A percentile compares a stretch with the other conserved stretches of the same genome.
Conservation (phyloP, 2,329 filamentous ascomycete species). For the Tolypocladium tropicale region DNA sequence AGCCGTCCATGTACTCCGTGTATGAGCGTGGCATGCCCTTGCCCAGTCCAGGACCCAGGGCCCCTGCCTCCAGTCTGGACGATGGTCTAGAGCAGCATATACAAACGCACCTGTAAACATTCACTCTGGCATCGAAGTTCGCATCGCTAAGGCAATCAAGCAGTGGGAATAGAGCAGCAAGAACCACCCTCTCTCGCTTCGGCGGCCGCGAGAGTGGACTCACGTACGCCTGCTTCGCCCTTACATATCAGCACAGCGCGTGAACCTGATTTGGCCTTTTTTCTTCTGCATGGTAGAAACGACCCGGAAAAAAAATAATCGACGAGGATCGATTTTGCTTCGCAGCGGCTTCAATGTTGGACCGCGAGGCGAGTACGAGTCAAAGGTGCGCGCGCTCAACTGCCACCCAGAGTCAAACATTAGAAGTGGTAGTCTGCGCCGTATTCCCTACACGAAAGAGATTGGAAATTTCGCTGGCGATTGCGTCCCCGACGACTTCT, state of each 20-base stretch:
- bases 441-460: neutral
- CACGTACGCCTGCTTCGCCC: constrained; percentile 8
- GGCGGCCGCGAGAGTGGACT: constrained; percentile 1
- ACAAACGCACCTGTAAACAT: too few relatives aligned
- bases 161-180: neutral
- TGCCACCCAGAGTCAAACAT: neutral
- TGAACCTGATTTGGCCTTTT: too few relatives aligned
- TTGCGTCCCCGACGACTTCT: neutral
- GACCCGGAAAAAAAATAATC: too few relatives aligned
- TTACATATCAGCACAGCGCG: too few relatives aligned
- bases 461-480: neutral
- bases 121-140: constrained; percentile 1
- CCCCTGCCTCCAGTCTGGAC: too few relatives aligned
- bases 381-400: too few relatives aligned
- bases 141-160: neutral
- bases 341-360: neutral
- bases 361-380: too few relatives aligned
- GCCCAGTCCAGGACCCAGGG: too few relatives aligned
- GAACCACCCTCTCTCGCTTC: neutral
- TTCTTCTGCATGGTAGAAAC: too few relatives aligned
- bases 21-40: too few relatives aligned
- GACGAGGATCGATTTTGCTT: neutral
- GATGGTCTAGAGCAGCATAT: too few relatives aligned
- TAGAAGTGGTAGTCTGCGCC: neutral
- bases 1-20: too few relatives aligned